A percentile compares a stretch with the other conserved stretches of the same genome.
Evolutionary conservation across 495 filamentous ascomycete genomes (phyloP).

Genomic region (Hypomontagnella submonticulosa): DNA sequence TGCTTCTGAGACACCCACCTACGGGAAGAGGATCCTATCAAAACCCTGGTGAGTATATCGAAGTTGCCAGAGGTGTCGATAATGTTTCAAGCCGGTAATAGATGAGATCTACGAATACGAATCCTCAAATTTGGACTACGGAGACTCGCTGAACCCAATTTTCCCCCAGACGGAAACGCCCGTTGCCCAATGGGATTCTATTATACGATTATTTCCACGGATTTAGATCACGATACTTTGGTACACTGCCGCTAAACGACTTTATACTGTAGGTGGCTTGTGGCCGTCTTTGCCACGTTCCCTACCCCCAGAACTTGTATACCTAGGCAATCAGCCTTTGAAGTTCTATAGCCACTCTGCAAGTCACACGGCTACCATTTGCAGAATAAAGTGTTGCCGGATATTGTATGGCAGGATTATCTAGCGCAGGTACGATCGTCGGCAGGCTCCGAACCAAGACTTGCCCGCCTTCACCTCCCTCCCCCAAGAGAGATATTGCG

Average conservation of each 20-base stretch:
- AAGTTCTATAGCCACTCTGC: not conserved
- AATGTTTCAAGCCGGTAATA: constrained; percentile 25
- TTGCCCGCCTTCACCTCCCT: constrained; percentile 8
- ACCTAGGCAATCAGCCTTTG: constrained; percentile 5
- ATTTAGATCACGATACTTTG: constrained; percentile 23
- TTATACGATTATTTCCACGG: not conserved
- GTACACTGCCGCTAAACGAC: not conserved
- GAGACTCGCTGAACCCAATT: constrained; percentile 6
- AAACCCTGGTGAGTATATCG: constrained; percentile 16
- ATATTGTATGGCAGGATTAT: not conserved
- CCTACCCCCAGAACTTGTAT: constrained; percentile 6
- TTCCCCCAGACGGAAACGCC: constrained; percentile 8
- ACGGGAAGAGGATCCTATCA: constrained; percentile 18
- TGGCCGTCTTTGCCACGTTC: constrained; percentile 22
- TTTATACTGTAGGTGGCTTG: constrained; percentile 3
- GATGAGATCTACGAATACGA: constrained; percentile 25
- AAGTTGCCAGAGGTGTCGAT: constrained; percentile 13
- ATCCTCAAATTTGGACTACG: constrained; percentile 19
- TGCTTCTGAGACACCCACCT: constrained; percentile 34
- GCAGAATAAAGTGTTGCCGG: not conserved
- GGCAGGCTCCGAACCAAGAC: constrained; percentile 28
- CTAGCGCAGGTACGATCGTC: constrained; percentile 13
- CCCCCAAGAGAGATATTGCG: not conserved
- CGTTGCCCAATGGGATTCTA: constrained; percentile 6
- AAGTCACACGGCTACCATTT: constrained; percentile 25